Conservation (phyloP, 129 eudicot genomes). For the Flaveria trinervia region DNA sequence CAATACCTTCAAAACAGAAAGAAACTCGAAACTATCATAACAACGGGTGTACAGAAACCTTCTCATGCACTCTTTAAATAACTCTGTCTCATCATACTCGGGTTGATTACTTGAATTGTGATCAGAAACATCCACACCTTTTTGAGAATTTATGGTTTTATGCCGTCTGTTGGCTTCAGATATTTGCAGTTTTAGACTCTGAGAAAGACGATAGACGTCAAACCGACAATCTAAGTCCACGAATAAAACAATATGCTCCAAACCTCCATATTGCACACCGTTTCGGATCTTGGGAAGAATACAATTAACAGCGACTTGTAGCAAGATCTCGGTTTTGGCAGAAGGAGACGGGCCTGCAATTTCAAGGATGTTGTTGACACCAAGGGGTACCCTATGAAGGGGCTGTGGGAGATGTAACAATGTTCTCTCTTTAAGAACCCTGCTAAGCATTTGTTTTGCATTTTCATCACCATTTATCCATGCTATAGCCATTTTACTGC, state of each 20-base stretch:
- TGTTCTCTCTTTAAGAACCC: constrained; percentile 56
- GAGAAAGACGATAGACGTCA: constrained; percentile 64
- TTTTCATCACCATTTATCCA: constrained; percentile 68
- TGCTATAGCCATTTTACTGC: constrained; percentile 40
- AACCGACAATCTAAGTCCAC: constrained; percentile 89
- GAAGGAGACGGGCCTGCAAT: constrained; percentile 85
- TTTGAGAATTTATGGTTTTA: constrained; percentile 12
- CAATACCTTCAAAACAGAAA: constrained; percentile 79
- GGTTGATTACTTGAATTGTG: constrained; percentile 24
- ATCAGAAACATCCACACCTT: constrained; percentile 15
- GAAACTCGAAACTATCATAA: constrained; percentile 76
- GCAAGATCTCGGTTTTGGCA: constrained; percentile 72
- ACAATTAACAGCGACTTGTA: constrained; percentile 67
- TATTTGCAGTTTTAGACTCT: constrained; percentile 45
- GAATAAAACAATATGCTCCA: constrained; percentile 62
- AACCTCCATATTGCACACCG: constrained; percentile 73
- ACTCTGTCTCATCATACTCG: constrained; percentile 41
- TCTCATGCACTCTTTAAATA: constrained; percentile 59
- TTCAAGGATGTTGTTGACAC: constrained; percentile 69
- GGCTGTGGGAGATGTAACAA: constrained; percentile 57
- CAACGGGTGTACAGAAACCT: constrained; percentile 76
- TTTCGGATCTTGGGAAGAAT: constrained; percentile 80
- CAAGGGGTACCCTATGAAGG: constrained; percentile 75
- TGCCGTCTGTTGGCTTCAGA: constrained; percentile 32
- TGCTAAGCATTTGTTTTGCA: constrained; percentile 55